Evolutionary conservation across 345 rosid genomes (phyloP).

Genomic region (Alliaria petiolata): DNA sequence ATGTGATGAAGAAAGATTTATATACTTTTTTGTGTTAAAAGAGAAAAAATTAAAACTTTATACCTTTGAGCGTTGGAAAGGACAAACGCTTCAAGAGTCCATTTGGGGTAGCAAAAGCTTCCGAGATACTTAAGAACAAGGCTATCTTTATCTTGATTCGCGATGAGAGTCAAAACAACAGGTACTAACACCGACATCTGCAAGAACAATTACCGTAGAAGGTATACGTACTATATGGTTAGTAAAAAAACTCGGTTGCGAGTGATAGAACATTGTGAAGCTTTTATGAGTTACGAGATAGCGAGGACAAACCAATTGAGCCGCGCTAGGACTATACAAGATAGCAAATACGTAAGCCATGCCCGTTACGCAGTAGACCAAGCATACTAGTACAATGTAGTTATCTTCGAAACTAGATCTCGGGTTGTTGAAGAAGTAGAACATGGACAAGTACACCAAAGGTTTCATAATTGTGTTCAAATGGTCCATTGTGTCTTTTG

Average conservation of each 20-base stretch:
- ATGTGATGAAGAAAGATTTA: neutral
- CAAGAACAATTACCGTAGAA: neutral
- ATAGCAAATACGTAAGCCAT: conserved; percentile 82
- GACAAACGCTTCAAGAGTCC: conserved; percentile 83
- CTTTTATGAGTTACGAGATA: neutral
- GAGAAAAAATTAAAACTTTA: neutral
- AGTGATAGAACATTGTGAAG: neutral
- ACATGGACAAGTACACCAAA: conserved; percentile 76
- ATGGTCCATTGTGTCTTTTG: conserved; percentile 76
- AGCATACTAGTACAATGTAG: conserved; percentile 59
- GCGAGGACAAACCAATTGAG: conserved; percentile 60
- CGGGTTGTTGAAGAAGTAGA: conserved; percentile 90
- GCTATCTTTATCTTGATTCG: conserved; percentile 54
- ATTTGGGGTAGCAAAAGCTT: conserved; percentile 63
- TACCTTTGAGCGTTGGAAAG: conserved; percentile 74
- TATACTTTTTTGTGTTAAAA: no score
- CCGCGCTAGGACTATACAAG: conserved; percentile 59
- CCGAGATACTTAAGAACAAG: conserved; percentile 45
- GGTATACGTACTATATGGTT: neutral
- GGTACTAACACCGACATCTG: conserved; percentile 90
- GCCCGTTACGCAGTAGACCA: conserved; percentile 86
- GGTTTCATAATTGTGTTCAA: conserved; percentile 72
- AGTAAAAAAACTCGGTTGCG: neutral
- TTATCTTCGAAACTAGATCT: conserved; percentile 76
- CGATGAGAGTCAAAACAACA: conserved; percentile 72